Base-by-base conservation (phyloP, 805 yeast genomes). In the Wickerhamiella sergipiensis region DNA sequence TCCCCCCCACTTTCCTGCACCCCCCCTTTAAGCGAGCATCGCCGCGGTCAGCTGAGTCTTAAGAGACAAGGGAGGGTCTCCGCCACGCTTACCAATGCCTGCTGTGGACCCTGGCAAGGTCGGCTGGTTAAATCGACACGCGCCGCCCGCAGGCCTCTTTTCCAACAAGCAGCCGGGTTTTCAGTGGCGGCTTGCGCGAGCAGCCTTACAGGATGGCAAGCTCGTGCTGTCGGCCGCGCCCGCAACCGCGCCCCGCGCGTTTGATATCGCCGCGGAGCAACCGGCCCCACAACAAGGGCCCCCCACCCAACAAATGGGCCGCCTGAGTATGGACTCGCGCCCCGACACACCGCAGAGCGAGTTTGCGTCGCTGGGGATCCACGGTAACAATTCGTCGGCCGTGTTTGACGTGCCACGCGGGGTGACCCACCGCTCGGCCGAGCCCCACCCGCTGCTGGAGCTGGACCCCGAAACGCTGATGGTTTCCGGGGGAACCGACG, bases 161-260 rank as follows among this genome's bases (percentile, higher is more conserved):
- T 24, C 42, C 52, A 6, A 21, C 49, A 45, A 33, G 47, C 47
- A 39, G 52, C 23, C 45, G 21, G 50, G 52, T n/a, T 52, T 40
- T 45, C 50, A 52, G 57, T 74, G 64, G 68, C 67, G 75, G 52
- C 63, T 85, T 31, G 77, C 71, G 51, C 71, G 82, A 48, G 87
- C 83, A 0, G 85, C 80, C 59, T 67, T 88, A 52, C 77, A 74
- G 58, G 95, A 95, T 18, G 77, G 88, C 1, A 70, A 71, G 43
- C 66, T 88, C 49, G 71, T 72, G 50, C 64, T 88, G 17, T 84
- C 78, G 62, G 73, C 79, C 38, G 81, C 75, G 2, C 64, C 69
- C 23, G 78, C 70, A 24, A 51, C 78, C 24, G 73, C 68, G 26
- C 73, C 73, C 23, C 72, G 68, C 29, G 54, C 61, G 21, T 65